Evolutionary conservation across 257 asterid species (phyloP), one percentile per base, ranked within the genome.

Genomic region (Scutellaria baicalensis): DNA sequence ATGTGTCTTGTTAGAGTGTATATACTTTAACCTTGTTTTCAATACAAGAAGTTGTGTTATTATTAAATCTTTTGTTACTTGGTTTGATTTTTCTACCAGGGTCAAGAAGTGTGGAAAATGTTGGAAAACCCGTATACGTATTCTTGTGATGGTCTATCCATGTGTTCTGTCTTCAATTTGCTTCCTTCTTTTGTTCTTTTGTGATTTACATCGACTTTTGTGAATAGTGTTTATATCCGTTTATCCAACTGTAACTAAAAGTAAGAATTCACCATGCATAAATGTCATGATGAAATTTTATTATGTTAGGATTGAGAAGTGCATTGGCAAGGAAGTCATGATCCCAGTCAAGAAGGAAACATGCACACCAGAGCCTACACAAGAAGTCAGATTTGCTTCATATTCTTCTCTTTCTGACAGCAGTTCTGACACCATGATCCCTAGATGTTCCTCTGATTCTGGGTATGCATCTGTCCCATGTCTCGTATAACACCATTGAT

Each of bases 351-450:
- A 80, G 72, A 66, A 56, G 63, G 85, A 84, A 59, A 36, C 35
- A 38, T 44, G 50, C 56, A 57, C 80, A 60, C 83, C 75, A n/a
- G 76, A 71, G 70, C 50, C 80, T 12, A 64, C 69, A 6, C 69
- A 68, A 60, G 80, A 81, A 51, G 65, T 45, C 31, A 55, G 62
- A 66, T 55, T 69, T 65, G 65, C 60, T 59, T 73, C 77, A 14
- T 54, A 65, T 61, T 75, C 81, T 42, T 76, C 78, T 54, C 12
- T 77, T 55, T 75, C 85, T 18, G 84, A 82, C 35, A 64, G 76
- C 63, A 79, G 90, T 79, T 72, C 70, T 44, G 89, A 76, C 55
- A 66, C 59, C 23, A 36, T 65, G 59, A 78, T 88, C 18, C 84
- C 82, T 1, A 72, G 77, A 75, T 82, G 78, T 62, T 74, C 81